phyloP scores from a whole-genome alignment of 805 yeast species.

The Cyberlindnera galapagoensis region DNA sequence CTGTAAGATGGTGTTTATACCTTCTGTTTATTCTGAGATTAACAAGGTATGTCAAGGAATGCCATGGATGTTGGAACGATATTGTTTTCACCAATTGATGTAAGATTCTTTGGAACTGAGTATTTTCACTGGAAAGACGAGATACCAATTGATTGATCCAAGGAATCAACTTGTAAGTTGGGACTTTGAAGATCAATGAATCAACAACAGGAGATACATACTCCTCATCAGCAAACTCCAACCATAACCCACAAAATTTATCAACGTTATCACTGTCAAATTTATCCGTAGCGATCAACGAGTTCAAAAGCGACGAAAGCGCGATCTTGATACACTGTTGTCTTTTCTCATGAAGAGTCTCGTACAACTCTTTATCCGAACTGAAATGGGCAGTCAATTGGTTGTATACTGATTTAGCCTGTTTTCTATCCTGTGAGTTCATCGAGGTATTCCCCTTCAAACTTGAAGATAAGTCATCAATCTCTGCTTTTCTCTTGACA shows the following conservation, averaged over 20 bases:
- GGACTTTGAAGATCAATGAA: constrained; percentile 34
- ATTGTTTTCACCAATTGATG: constrained; percentile 40
- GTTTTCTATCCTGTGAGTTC: constrained; percentile 40
- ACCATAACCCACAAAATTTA: constrained; percentile 79
- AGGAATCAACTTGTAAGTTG: constrained; percentile 58
- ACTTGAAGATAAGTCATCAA: constrained; percentile 41
- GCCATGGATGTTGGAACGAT: constrained; percentile 61
- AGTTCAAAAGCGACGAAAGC: constrained; percentile 49
- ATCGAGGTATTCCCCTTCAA: constrained; percentile 34
- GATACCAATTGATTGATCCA: constrained; percentile 85
- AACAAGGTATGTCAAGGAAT: constrained; percentile 55
- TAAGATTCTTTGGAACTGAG: constrained; percentile 50
- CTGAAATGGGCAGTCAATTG: constrained; percentile 41
- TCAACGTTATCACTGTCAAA: constrained; percentile 56
- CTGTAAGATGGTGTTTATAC: constrained; percentile 27
- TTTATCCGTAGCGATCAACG: constrained; percentile 39
- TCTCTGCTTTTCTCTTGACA: constrained; percentile 38
- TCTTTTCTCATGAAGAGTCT: constrained; percentile 30
- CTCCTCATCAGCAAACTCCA: constrained; percentile 47
- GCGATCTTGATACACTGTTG: constrained; percentile 45
- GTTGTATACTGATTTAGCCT: constrained; percentile 46
- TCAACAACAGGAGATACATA: constrained; percentile 38
- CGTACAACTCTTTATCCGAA: constrained; percentile 43
- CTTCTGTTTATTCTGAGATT: constrained; percentile 45
- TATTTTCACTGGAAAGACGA: constrained; percentile 43